Evolutionary conservation across 2,329 filamentous ascomycete species (phyloP).

Genomic region (Cucurbitaria berberidis): DNA sequence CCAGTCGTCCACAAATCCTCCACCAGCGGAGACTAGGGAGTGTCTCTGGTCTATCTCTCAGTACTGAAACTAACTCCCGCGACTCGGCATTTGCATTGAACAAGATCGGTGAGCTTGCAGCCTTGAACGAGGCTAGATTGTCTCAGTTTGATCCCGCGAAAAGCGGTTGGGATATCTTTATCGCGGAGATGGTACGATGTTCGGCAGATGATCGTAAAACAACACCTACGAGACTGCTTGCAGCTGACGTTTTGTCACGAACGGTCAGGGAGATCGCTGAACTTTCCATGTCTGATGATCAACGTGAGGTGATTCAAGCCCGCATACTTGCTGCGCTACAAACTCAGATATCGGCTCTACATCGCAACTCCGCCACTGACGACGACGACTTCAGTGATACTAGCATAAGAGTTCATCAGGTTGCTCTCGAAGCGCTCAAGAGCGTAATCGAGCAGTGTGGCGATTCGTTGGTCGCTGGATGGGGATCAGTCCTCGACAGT

Average conservation of each 20-base stretch:
- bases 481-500: constrained; percentile 84
- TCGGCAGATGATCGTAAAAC: constrained; percentile 49
- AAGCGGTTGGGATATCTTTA: constrained; percentile 78
- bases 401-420: constrained; percentile 80
- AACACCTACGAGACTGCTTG: constrained; percentile 54
- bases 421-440: constrained; percentile 79
- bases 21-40: constrained; percentile 52
- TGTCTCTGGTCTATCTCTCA: constrained; percentile 50
- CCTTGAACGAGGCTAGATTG: constrained; percentile 63
- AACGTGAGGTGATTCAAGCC: constrained; percentile 66
- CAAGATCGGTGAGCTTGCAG: constrained; percentile 55
- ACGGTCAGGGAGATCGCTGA: constrained; percentile 56
- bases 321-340: constrained; percentile 72
- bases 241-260: constrained; percentile 58
- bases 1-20: constrained; percentile 34
- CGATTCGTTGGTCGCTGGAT: constrained; percentile 80
- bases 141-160: constrained; percentile 68
- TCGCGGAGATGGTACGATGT: constrained; percentile 59
- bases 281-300: constrained; percentile 57
- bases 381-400: constrained; percentile 65
- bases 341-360: constrained; percentile 65
- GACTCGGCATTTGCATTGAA: constrained; percentile 57
- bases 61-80: constrained; percentile 48
- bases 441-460: constrained; percentile 86
- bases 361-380: constrained; percentile 56